phyloP scores from a whole-genome alignment of 345 rosid species.

The Salix exigua region DNA sequence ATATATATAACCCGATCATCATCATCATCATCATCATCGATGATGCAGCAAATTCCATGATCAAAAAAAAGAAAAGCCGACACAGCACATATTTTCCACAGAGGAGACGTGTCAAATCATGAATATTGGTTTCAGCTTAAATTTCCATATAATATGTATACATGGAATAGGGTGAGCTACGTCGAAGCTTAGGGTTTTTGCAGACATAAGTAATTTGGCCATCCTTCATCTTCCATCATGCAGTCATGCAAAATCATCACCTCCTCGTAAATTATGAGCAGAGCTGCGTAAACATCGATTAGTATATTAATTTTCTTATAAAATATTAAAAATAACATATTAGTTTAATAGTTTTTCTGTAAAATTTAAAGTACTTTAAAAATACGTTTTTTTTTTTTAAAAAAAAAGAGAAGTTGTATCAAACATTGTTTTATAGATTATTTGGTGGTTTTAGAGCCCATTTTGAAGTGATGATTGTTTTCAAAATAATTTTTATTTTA shows the following conservation, averaged over 20 bases:
- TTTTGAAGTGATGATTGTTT: too few species aligned
- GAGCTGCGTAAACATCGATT: neutral
- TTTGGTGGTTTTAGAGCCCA: too few species aligned
- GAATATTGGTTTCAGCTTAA: neutral
- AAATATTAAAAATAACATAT: too few species aligned
- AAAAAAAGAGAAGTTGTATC: too few species aligned
- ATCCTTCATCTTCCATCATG: neutral
- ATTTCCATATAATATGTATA: neutral
- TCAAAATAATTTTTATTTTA: too few species aligned
- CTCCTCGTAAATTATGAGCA: neutral
- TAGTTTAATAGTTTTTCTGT: too few species aligned
- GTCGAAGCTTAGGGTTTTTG: neutral
- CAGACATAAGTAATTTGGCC: neutral
- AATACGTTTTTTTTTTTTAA: fast-evolving
- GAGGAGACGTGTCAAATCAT: neutral
- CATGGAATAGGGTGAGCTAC: neutral
- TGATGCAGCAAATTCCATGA: neutral
- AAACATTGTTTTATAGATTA: too few species aligned
- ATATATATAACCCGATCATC: neutral
- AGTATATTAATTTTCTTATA: too few species aligned
- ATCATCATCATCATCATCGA: too few species aligned
- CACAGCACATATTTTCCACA: neutral
- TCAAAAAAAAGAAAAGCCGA: neutral
- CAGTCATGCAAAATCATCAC: neutral
- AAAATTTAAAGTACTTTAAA: too few species aligned